A percentile compares a stretch with the other conserved stretches of the same genome.
Evolutionary conservation across 2,329 filamentous ascomycete species (phyloP).

Genomic region (Chrysosphaeria jannelii): DNA sequence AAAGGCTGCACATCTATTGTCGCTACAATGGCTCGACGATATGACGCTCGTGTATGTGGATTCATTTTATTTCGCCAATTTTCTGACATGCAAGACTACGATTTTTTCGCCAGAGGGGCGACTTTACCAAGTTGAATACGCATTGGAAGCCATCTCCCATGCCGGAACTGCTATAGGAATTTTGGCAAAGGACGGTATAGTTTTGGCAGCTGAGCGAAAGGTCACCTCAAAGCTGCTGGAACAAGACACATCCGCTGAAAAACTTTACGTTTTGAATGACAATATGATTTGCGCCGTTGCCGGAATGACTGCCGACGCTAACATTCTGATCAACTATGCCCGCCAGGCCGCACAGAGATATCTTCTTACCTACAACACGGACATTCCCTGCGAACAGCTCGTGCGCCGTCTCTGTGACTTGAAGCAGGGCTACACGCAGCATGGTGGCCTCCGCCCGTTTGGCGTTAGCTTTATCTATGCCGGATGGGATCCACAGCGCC

Average conservation of each 20-base stretch:
- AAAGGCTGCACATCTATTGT: no score
- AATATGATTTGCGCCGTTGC: conserved; percentile 99
- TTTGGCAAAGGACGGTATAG: conserved; percentile 91
- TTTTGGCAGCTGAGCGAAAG: conserved; percentile 91
- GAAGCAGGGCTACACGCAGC: conserved; percentile 97
- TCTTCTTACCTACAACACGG: conserved; percentile 97
- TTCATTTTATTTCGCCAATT: no score
- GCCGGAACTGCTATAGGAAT: conserved; percentile 92
- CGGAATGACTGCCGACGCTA: conserved; percentile 96
- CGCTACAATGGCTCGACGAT: no score
- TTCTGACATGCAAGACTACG: conserved; percentile 36
- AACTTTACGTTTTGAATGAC: conserved; percentile 97
- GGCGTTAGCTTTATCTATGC: conserved; percentile 99
- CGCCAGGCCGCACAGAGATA: conserved; percentile 90
- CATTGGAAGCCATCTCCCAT: conserved; percentile 92
- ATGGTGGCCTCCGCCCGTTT: conserved; percentile 90
- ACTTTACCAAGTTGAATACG: conserved; percentile 98
- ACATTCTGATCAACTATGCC: conserved; percentile 99
- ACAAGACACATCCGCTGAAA: conserved; percentile 98
- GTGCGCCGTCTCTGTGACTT: conserved; percentile 88
- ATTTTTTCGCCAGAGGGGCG: conserved; percentile 99
- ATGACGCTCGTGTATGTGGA: neutral
- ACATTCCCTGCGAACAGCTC: conserved; percentile 96
- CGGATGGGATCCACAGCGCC: conserved; percentile 78
- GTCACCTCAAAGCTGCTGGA: conserved; percentile 97